Base-by-base conservation (phyloP, 2,329 filamentous ascomycete genomes). In the Trichophyton benhamiae region DNA sequence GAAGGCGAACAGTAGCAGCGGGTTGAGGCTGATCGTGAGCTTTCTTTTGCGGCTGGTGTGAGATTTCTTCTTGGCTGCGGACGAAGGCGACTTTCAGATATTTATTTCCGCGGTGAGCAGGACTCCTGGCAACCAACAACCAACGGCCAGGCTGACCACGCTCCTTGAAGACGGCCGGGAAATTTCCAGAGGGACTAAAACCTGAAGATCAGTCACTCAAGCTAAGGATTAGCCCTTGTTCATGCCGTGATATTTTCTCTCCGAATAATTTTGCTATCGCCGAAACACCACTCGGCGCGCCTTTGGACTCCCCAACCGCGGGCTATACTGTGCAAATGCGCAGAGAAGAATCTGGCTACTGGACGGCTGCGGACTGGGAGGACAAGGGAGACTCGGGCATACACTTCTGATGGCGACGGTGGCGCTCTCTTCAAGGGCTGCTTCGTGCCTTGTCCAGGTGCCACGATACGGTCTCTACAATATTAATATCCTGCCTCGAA, bases 351-450 rank as follows among this genome's bases (percentile, higher is more conserved):
- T 44, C 13, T 27, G 33, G 11, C 15, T 27, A 27, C 20, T 42
- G 55, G 55, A 58, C 38, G 55, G 55, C 55, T 25, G 55, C 55
- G 36, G 36, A 58, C 17, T 44, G 22, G 55, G 41, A 42, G 55
- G 55, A 58, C 22, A 42, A 22, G 58, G 58, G 58, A 59, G 3
- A 4, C 15, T 17, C 27, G 25, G 17, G 8, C 8, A 20, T n/a
- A 20, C 52, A 20, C n/a, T 33, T 27, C 58, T 49, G n/a, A 59
- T 59, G 58, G 58, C 58, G 58, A 33, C 42, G 22, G 44, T 49
- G 42, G 36, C 42, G 27, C 9, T 22, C 27, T 11, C 58, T 36
- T 59, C 42, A 25, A 59, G 42, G 36, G 41, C 57, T 46, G 57
- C 58, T 44, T 59, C n/a, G 11, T 38, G 41, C 41, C 17, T 44